A percentile compares a stretch with the other conserved stretches of the same genome.
Evolutionary conservation across 2,329 filamentous ascomycete genomes (phyloP).

Genomic region (Colletotrichum cordylinicola): DNA sequence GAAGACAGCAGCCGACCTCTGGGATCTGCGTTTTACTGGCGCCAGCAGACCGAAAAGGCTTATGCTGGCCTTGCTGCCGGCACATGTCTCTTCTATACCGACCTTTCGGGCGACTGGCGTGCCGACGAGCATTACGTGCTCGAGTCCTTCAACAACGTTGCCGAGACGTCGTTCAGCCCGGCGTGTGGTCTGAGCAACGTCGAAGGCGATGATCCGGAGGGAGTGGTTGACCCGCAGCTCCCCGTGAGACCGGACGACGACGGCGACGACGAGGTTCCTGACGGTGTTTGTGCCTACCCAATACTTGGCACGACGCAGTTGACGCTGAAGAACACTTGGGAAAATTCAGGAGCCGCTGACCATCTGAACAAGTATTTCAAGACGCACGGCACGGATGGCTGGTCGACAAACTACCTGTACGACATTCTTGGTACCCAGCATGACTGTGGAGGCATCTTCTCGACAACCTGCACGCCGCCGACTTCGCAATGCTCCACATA

Average conservation of each 20-base stretch:
- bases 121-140: background rate
- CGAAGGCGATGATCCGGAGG: background rate
- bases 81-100: background rate
- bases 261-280: rapidly evolving
- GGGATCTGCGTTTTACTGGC: background rate
- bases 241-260: background rate
- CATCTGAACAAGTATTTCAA: background rate
- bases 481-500: background rate
- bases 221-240: background rate
- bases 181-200: background rate
- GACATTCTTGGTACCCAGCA: background rate
- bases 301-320: background rate
- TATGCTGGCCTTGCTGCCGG: background rate
- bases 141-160: background rate
- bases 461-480: background rate
- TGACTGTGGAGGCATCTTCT: background rate
- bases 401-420: background rate
- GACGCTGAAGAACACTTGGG: rapidly evolving
- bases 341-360: background rate
- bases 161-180: background rate
- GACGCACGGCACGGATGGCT: background rate
- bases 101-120: background rate
- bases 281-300: background rate
- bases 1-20: background rate
- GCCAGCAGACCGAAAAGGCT: background rate